Base-by-base conservation (phyloP, 2,329 filamentous ascomycete species). In the Colletotrichum theobromicola region DNA sequence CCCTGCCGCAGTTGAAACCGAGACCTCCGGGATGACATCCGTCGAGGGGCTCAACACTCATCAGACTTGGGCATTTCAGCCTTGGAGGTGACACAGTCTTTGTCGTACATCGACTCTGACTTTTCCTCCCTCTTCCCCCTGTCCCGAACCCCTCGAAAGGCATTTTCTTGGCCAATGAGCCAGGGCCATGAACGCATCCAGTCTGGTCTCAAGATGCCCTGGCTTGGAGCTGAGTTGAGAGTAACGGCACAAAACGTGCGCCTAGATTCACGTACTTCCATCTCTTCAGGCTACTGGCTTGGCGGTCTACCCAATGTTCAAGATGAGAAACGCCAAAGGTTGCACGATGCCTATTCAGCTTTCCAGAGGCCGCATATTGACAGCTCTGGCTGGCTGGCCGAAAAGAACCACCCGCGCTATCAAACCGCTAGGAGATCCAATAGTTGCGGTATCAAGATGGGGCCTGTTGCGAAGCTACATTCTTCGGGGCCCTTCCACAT, bases 311-410 rank as follows among this genome's bases (percentile, higher is more conserved):
- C 18, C 35, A 62, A 42, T 73, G 35, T 8, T 30, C 28, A 30
- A 28, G 55, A 65, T n/a, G 46, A 18, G 12, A 7, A 21, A n/a
- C 60, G 50, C 42, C 64, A 53, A 42, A 7, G 58, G 60, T 66
- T 71, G 67, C 67, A 71, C 67, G 60, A 66, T 71, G 61, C 35
- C 66, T 26, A 4, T 58, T 61, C 53, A 74, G 61, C 67, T 46
- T 50, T 60, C 16, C 35, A 35, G 30, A 65, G 50, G 35, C 50
- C 26, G 67, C 71, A 30, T n/a, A 9, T 30, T 42, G 50, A 53
- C 35, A 74, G 13, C 16, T 55, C 50, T 42, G 66, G 66, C 66
- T 64, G 70, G 46, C 42, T 46, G 42, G 4, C 18, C 42, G 55
- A 37, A 30, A 73, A 28, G 68, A 37, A 28, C 24, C 35, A 28